Conservation (phyloP, 2,329 filamentous ascomycete species). For the Calonectria crousiana region DNA sequence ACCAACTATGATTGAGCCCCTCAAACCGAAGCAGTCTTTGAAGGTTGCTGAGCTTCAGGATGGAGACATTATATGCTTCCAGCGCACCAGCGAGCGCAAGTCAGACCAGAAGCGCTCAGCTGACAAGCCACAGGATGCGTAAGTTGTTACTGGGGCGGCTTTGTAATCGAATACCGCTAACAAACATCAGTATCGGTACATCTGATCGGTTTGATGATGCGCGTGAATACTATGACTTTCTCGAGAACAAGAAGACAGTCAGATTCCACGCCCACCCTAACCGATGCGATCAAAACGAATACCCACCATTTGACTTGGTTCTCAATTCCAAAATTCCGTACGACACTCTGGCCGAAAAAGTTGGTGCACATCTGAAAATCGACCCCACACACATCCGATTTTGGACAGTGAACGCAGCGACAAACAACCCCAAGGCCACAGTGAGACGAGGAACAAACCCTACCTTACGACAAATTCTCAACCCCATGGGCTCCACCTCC, state of each 20-base stretch:
- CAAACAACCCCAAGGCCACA: slow-evolving; percentile 80
- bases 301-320: slow-evolving; percentile 78
- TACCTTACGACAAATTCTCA: slow-evolving; percentile 84
- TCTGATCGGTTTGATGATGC: slow-evolving; percentile 76
- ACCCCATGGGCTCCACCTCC: slow-evolving; percentile 76
- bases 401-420: slow-evolving; percentile 83
- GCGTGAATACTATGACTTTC: slow-evolving; percentile 91
- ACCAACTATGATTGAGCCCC: slow-evolving; percentile 93
- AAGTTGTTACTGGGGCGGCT: slow-evolving; percentile 37
- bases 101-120: slow-evolving; percentile 45
- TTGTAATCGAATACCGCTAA: slow-evolving; percentile 22
- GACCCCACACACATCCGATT: slow-evolving; percentile 92
- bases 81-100: slow-evolving; percentile 70
- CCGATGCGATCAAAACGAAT: slow-evolving; percentile 67
- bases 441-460: slow-evolving; percentile 80
- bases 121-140: slow-evolving; percentile 51
- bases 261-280: slow-evolving; percentile 79
- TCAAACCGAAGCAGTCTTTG: slow-evolving; percentile 92
- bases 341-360: slow-evolving; percentile 85
- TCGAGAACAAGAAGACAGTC: slow-evolving; percentile 85
- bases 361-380: slow-evolving; percentile 81
- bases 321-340: slow-evolving; percentile 92
- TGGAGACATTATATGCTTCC: slow-evolving; percentile 96
- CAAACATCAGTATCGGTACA: slow-evolving; percentile 31
- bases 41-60: slow-evolving; percentile 95